Percentiles rank a stretch among this genome's conserved stretches.
phyloP scores from a whole-genome alignment of 768 basidiomycete species.

The Austroboletus eburneus region DNA sequence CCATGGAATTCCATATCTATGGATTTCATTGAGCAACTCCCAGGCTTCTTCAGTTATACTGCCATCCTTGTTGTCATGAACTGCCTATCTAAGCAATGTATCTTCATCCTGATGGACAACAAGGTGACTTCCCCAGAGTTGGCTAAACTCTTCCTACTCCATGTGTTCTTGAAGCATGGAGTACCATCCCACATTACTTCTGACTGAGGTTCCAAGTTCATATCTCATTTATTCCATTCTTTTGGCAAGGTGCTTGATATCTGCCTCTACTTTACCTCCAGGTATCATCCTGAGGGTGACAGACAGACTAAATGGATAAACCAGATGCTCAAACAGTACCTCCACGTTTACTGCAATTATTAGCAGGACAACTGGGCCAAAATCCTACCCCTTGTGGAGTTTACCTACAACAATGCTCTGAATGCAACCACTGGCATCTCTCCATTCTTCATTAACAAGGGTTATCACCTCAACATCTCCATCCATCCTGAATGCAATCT shows the following conservation, averaged over 20 bases:
- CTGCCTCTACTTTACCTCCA: constrained; percentile 21
- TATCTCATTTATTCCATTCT: constrained; percentile 31
- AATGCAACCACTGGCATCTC: constrained; percentile 27
- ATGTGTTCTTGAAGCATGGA: not conserved
- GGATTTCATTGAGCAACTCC: not conserved
- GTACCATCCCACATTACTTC: not conserved
- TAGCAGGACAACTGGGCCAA: not conserved
- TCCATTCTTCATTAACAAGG: constrained; percentile 32
- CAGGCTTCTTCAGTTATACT: not conserved
- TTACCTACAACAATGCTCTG: constrained; percentile 29
- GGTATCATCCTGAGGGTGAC: constrained; percentile 20
- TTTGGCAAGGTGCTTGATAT: constrained; percentile 26
- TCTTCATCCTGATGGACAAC: no score
- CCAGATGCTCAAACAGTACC: not conserved
- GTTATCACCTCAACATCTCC: constrained; percentile 7
- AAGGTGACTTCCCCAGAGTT: no score
- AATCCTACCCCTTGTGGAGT: constrained; percentile 5
- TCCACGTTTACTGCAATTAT: not conserved
- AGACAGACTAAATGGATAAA: not conserved
- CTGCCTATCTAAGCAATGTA: no score
- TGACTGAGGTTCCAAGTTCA: constrained; percentile 8
- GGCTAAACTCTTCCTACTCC: no score
- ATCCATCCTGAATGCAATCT: not conserved
- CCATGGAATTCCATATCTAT: not conserved
- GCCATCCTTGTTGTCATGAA: not conserved